Conservation (phyloP, 2,329 filamentous ascomycete species). For the Fusarium brachygibbosum region DNA sequence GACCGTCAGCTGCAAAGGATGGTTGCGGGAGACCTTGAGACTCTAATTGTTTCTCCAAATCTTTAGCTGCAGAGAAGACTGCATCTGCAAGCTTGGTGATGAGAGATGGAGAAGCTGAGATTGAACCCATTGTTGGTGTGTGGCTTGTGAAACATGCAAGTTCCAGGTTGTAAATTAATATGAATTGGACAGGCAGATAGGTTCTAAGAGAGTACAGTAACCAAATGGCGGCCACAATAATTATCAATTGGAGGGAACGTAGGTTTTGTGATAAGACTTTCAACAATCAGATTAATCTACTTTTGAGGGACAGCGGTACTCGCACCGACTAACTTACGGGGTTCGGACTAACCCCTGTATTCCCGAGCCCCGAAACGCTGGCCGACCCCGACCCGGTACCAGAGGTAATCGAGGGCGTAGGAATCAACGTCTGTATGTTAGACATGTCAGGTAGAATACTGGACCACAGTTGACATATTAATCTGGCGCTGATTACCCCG, state of each 20-base stretch:
- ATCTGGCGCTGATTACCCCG: background rate
- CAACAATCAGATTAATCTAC: too few species aligned
- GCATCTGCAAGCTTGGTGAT: background rate
- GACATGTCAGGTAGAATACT: background rate
- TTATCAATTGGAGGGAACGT: background rate
- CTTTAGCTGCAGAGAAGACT: background rate
- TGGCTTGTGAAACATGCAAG: background rate
- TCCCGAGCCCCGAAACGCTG: background rate
- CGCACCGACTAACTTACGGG: background rate
- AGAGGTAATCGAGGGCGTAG: background rate
- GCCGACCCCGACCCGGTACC: background rate
- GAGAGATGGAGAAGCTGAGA: background rate
- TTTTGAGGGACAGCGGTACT: background rate
- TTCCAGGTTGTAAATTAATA: background rate
- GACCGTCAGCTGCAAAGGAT: slow-evolving; percentile 1
- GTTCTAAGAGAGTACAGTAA: too few species aligned
- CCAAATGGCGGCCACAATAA: background rate
- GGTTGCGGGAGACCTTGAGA: slow-evolving; percentile 3
- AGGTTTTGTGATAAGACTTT: background rate
- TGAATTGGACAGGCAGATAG: too few species aligned
- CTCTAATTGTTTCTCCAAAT: background rate
- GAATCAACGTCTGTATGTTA: background rate
- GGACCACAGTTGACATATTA: background rate
- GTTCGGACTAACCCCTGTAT: background rate
- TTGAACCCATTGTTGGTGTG: background rate